Percentiles rank a stretch among this genome's conserved stretches.
phyloP scores from a whole-genome alignment of 352 stramenopile species.

The Globisporangium apiculatum region DNA sequence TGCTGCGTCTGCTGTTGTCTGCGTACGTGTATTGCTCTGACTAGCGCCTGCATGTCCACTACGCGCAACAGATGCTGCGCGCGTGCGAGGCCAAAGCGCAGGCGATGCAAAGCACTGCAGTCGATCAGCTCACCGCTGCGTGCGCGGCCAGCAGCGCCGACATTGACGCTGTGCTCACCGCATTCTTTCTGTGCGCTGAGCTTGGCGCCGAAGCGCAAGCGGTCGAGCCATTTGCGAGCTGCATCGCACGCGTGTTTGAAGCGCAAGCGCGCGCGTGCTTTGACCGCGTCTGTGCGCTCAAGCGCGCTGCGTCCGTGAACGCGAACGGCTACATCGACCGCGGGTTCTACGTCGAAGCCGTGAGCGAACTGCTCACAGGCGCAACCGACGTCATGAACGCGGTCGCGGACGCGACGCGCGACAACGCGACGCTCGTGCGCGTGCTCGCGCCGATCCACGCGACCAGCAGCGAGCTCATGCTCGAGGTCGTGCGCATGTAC shows the following conservation, averaged over 20 bases:
- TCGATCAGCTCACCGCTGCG: conserved; percentile 33
- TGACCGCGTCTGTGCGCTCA: conserved; percentile 40
- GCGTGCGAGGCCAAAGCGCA: conserved; percentile 67
- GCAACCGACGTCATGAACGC: conserved; percentile 77
- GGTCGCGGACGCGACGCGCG: conserved; percentile 47
- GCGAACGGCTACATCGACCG: conserved; percentile 81
- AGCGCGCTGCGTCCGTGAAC: conserved; percentile 54
- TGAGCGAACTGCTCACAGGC: conserved; percentile 64
- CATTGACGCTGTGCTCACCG: conserved; percentile 39
- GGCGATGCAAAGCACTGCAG: conserved; percentile 25
- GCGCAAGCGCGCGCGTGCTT: conserved; percentile 44
- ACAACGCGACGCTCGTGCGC: conserved; percentile 27
- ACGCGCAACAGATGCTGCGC: conserved; percentile 44
- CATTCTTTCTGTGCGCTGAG: conserved; percentile 46
- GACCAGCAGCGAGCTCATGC: conserved; percentile 33
- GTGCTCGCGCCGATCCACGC: conserved; percentile 60
- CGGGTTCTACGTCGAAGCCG: conserved; percentile 68
- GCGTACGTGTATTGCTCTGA: neutral
- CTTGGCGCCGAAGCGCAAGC: conserved; percentile 27
- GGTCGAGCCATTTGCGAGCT: conserved; percentile 27
- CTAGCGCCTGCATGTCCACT: neutral
- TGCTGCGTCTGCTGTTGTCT: neutral
- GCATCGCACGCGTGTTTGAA: conserved; percentile 46
- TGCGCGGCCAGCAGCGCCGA: conserved; percentile 30
- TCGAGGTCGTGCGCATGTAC: conserved; percentile 76